Evolutionary conservation across 306 rosid genomes (phyloP).

Genomic region (Lupinus albus): DNA sequence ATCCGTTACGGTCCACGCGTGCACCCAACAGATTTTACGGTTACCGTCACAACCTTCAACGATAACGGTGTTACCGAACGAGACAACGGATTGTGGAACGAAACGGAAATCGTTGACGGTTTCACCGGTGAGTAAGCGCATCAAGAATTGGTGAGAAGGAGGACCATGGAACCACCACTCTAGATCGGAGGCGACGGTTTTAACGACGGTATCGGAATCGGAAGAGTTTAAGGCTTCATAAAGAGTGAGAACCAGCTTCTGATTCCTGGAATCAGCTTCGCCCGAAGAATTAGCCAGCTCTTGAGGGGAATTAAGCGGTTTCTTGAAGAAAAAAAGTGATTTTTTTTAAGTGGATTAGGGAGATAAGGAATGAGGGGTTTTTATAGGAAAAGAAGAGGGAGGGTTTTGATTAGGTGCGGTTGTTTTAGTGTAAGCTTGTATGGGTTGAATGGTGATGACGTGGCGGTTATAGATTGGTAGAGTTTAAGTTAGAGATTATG

Average conservation of each 20-base stretch:
- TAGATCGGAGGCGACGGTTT: slow-evolving; percentile 73
- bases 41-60: slow-evolving; percentile 73
- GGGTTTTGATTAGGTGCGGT: background rate
- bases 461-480: background rate
- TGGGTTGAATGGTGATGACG: background rate
- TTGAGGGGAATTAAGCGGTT: background rate
- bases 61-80: slow-evolving; percentile 73
- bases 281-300: slow-evolving; percentile 92
- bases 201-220: slow-evolving; percentile 69
- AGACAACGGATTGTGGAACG: slow-evolving; percentile 55
- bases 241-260: slow-evolving; percentile 69
- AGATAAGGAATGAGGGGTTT: background rate
- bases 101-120: slow-evolving; percentile 47
- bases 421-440: background rate
- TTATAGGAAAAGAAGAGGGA: background rate
- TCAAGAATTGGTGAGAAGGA: slow-evolving; percentile 79
- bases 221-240: slow-evolving; percentile 80
- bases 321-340: background rate
- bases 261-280: slow-evolving; percentile 60
- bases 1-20: slow-evolving; percentile 83
- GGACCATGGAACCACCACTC: slow-evolving; percentile 99
- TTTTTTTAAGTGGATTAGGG: background rate
- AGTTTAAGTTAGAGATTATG: no score
- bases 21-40: slow-evolving; percentile 77
- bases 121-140: slow-evolving; percentile 80